Base-by-base conservation (phyloP, 2,329 filamentous ascomycete species). In the Ophiocordyceps robertsii region DNA sequence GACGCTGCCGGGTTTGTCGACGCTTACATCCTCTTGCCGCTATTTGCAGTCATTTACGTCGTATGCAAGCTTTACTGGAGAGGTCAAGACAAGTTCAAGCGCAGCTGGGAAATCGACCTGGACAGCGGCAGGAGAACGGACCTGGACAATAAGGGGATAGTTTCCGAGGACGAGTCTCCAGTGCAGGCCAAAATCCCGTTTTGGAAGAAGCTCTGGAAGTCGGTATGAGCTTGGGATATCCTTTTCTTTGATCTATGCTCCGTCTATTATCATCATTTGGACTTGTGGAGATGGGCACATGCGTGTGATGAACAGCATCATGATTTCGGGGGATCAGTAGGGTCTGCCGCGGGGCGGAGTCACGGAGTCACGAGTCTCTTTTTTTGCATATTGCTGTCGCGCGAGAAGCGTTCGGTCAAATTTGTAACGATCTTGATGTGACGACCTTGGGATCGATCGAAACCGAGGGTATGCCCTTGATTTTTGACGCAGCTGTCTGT, bases 21-120 rank as follows among this genome's bases (percentile, higher is more conserved):
- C 49, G 75, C 76, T 0, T 81, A 81, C 50, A 73, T 81, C 43
- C 56, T 81, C 21, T 53, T 81, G 29, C 74, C 74, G 2, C 58
- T 81, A 0, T 81, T 80, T 48, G 67, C 62, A 1, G 44, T 80
- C 36, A 77, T 80, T 14, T 80, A 73, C 48, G 46, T 68, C 1
- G 64, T 51, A 1, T 75, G 73, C 52, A 80, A 80, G 54, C 41
- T 76, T 5, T 58, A 64, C 35, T 75, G 72, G 59, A 52, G 59
- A 24, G 50, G 55, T n/a, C 66, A 65, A 46, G 79, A 77, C 2
- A 63, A 56, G 7, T 61, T 69, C 43, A 71, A 72, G 66, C 56
- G 64, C 6, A 55, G 63, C 6, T 57, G 67, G 42, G 72, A 77
- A 42, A 69, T 79, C 21, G 74, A 80, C 51, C 60, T 80, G 36